phyloP scores from a whole-genome alignment of 345 rosid species.

The Citropsis articulata region DNA sequence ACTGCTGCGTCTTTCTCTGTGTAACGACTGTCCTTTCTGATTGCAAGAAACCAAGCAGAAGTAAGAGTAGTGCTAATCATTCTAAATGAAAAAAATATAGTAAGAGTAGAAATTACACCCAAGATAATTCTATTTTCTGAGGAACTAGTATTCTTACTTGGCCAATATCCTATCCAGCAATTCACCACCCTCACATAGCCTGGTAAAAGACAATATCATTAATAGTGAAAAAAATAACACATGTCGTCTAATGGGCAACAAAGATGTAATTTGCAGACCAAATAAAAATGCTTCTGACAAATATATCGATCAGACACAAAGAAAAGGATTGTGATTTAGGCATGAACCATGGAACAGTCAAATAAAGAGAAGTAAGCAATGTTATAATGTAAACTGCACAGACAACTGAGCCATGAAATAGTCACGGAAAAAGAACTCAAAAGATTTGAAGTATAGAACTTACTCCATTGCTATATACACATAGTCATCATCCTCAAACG shows the following conservation, averaged over 20 bases:
- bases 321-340: background rate
- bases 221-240: background rate
- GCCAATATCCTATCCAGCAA: slow-evolving; percentile 86
- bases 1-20: slow-evolving; percentile 69
- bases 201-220: slow-evolving; percentile 18
- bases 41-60: slow-evolving; percentile 17
- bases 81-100: background rate
- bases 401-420: background rate
- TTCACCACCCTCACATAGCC: slow-evolving; percentile 99
- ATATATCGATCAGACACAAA: background rate
- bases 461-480: slow-evolving; percentile 98
- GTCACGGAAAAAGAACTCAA: background rate
- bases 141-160: slow-evolving; percentile 51
- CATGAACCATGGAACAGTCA: background rate
- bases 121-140: background rate
- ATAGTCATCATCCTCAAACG: slow-evolving; percentile 87
- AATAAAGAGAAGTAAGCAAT: background rate
- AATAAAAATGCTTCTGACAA: background rate
- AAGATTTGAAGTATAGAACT: slow-evolving; percentile 26
- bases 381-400: background rate
- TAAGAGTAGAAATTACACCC: background rate
- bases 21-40: slow-evolving; percentile 86
- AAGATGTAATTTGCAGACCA: background rate
- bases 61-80: background rate
- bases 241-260: background rate